Evolutionary conservation across 441 rosid genomes (phyloP), one percentile per base, ranked within the genome.

Genomic region (Melastoma candidum): DNA sequence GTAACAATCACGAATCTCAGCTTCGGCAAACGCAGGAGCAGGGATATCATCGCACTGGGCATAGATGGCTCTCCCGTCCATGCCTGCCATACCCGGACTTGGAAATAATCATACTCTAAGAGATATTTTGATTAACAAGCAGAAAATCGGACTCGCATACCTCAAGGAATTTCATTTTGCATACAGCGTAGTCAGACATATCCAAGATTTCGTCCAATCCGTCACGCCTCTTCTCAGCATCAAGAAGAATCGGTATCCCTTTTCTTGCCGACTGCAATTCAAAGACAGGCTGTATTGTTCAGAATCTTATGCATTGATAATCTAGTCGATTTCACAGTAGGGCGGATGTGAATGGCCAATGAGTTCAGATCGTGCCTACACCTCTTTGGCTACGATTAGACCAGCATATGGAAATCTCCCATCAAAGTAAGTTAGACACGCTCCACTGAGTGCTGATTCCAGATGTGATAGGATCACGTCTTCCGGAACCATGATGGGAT

Each of bases 181-280:
- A 51, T 14, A 51, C 45, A 1, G 29, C 55, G 45, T 51, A 51
- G 22, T 51, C 55, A 3, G 55, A 51, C 41, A 51, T 6, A 7
- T 14, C 3, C 14, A 51, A 43, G 12, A 51, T 41, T 12, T 36
- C 12, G 41, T 51, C 45, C 45, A 51, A 3, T 36, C 55, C 55
- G n/a, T 2, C 44, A 29, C 55, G 32, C 12, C 0, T 32, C 45
- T 17, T 51, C 41, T 51, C 55, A 4, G 55, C 55, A 14, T 51
- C 55, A 3, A 51, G 43, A 44, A 51, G 55, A 36, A 51, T 32
- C 44, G 55, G 45, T 51, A 51, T 51, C 32, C 41, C 41, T 51
- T 51, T 22, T 44, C 25, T 51, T 27, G 26, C 45, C 22, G 55
- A 41, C 55, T 51, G 55, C 45, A 51, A 12, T 12, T 22, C 13